Percentiles rank a stretch among this genome's conserved stretches.
Conservation (phyloP, 345 rosid genomes). For the Aegle marmelos region DNA sequence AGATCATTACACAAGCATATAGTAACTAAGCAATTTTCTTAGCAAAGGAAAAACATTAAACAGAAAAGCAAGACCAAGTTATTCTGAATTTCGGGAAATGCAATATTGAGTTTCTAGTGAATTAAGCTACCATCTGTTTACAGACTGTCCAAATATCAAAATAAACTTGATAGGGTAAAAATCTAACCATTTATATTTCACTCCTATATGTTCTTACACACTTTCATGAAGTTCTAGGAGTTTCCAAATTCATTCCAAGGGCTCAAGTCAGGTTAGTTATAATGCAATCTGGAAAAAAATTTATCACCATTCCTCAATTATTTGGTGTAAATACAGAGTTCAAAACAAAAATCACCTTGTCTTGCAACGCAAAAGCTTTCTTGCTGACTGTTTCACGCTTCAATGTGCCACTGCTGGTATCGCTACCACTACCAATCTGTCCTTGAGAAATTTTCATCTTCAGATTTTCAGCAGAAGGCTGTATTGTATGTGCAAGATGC, state of each 20-base stretch:
- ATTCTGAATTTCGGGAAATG: not conserved
- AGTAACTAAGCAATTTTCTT: not conserved
- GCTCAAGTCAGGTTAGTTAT: not conserved
- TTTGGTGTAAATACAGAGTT: not conserved
- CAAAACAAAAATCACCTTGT: conserved; percentile 56
- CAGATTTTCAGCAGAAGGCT: conserved; percentile 34
- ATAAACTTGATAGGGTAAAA: not conserved
- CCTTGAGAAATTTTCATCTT: conserved; percentile 36
- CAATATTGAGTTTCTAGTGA: not conserved
- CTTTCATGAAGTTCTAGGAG: not conserved
- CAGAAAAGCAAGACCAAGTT: not conserved
- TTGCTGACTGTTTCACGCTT: conserved; percentile 73
- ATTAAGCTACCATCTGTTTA: not conserved
- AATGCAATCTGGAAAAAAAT: conserved; percentile 3
- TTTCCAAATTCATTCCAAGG: not conserved
- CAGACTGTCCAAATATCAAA: not conserved
- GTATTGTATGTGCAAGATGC: conserved; percentile 25
- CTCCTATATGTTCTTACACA: not conserved
- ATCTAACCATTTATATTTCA: not conserved
- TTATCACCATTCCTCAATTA: not conserved
- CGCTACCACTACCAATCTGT: conserved; percentile 44
- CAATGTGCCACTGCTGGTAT: conserved; percentile 33
- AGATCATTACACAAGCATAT: not conserved
- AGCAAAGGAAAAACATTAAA: not conserved
- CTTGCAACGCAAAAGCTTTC: conserved; percentile 88